A percentile compares a stretch with the other conserved stretches of the same genome.
phyloP scores from a whole-genome alignment of 164 flowering plant genomes.

The Warburgia ugandensis region DNA sequence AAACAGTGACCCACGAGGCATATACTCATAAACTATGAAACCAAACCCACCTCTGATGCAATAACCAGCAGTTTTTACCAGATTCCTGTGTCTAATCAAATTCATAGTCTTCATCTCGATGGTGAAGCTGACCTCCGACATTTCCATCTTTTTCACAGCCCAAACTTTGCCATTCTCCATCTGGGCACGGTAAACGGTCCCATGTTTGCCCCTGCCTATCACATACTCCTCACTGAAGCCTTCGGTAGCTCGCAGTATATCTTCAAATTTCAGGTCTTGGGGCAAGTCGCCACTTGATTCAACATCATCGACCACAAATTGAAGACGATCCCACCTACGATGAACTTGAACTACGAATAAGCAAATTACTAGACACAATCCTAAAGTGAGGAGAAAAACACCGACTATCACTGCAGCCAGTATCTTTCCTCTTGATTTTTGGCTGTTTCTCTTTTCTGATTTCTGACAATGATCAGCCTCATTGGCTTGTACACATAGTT shows the following conservation, averaged over 20 bases:
- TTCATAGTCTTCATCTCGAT: conserved; percentile 19
- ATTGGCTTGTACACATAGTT: conserved; percentile 3
- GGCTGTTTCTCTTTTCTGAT: not conserved
- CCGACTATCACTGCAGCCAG: not conserved
- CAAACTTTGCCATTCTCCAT: conserved; percentile 15
- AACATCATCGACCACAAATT: conserved; percentile 5
- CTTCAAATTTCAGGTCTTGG: conserved; percentile 23
- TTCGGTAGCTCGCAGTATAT: conserved; percentile 27
- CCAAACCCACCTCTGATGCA: conserved; percentile 25
- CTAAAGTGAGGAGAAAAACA: not conserved
- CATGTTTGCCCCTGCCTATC: conserved; percentile 27
- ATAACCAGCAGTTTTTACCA: conserved; percentile 22
- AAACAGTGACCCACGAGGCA: conserved; percentile 23
- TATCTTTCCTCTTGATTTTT: too few species aligned
- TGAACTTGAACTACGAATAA: not conserved
- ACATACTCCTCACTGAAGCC: conserved; percentile 21
- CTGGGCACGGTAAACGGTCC: conserved; percentile 21
- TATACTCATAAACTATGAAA: conserved; percentile 21
- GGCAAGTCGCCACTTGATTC: conserved; percentile 22
- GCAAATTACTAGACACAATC: not conserved
- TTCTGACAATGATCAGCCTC: not conserved
- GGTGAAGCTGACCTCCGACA: conserved; percentile 19
- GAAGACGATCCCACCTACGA: not conserved
- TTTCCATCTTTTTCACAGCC: conserved; percentile 27
- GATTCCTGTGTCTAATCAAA: conserved; percentile 23